Percentiles rank a stretch among this genome's conserved stretches.
Conservation (phyloP, 441 rosid genomes). For the Euphorbia celastroides region DNA sequence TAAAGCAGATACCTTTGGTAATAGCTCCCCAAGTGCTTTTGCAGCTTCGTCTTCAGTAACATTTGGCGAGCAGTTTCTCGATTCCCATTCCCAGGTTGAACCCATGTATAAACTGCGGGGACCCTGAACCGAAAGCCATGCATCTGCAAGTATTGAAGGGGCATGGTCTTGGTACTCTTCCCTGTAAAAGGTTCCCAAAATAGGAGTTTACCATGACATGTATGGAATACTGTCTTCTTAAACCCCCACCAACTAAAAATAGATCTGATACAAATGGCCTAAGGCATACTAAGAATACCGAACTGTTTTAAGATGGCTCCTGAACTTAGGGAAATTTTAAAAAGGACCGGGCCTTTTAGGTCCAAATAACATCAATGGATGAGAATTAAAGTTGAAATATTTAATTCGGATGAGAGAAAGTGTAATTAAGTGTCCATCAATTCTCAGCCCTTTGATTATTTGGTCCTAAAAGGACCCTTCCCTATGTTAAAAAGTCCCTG, state of each 20-base stretch:
- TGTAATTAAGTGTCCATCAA: too few relatives aligned
- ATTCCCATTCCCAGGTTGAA: slow-evolving; percentile 91
- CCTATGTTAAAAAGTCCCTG: too few relatives aligned
- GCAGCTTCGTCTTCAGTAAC: slow-evolving; percentile 72
- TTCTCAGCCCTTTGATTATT: too few relatives aligned
- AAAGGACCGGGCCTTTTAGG: too few relatives aligned
- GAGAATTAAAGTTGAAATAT: too few relatives aligned
- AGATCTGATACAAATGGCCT: too few relatives aligned
- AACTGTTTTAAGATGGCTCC: too few relatives aligned
- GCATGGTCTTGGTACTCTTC: slow-evolving; percentile 55
- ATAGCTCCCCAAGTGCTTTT: slow-evolving; percentile 65
- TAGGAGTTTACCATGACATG: neutral
- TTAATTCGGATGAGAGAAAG: too few relatives aligned
- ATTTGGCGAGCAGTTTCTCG: slow-evolving; percentile 53
- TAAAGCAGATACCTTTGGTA: slow-evolving; percentile 61
- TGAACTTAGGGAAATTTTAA: too few relatives aligned
- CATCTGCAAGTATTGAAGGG: slow-evolving; percentile 82
- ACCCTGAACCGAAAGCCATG: slow-evolving; percentile 84
- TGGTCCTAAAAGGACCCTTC: too few relatives aligned
- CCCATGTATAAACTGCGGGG: slow-evolving; percentile 56
- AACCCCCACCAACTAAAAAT: neutral
- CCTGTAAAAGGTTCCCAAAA: slow-evolving; percentile 34
- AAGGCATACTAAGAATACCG: too few relatives aligned
- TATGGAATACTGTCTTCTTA: neutral
- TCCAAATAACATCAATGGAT: too few relatives aligned